Conservation (phyloP, 768 basidiomycete genomes). For the Podaxis sp. region DNA sequence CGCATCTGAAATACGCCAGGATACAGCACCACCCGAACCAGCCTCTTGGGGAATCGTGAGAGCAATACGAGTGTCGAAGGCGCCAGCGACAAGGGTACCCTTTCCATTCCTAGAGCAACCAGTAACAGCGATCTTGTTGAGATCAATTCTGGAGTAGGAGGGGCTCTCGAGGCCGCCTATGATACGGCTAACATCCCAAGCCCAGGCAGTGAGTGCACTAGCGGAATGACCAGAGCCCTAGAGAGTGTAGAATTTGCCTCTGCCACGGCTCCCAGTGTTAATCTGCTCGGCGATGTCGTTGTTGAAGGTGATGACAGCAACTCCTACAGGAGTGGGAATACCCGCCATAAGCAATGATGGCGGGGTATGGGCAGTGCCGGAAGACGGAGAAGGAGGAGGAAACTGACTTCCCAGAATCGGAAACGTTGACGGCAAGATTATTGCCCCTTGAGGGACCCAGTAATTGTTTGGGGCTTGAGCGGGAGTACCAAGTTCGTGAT, state of each 20-base stretch:
- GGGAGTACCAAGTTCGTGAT: constrained; percentile 47
- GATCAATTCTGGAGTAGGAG: constrained; percentile 37
- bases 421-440: constrained; percentile 40
- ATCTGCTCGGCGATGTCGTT: constrained; percentile 48
- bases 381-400: too few relatives aligned
- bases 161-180: constrained; percentile 54
- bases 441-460: constrained; percentile 33
- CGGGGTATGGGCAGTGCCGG: constrained; percentile 42
- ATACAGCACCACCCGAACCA: constrained; percentile 53
- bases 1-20: constrained; percentile 53
- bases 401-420: constrained; percentile 37
- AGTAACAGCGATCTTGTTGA: constrained; percentile 45
- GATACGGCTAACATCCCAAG: constrained; percentile 56
- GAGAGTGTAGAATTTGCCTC: constrained; percentile 54
- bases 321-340: constrained; percentile 32
- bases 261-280: constrained; percentile 38
- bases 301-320: constrained; percentile 46
- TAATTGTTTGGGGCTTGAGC: constrained; percentile 34
- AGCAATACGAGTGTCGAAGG: constrained; percentile 53
- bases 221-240: constrained; percentile 45
- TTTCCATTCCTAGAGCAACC: constrained; percentile 62
- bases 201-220: constrained; percentile 55
- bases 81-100: constrained; percentile 54
- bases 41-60: constrained; percentile 61
- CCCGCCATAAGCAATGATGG: constrained; percentile 48